Evolutionary conservation across 768 basidiomycete genomes (phyloP), one percentile per base, ranked within the genome.

Genomic region (Pluteus cervinus): DNA sequence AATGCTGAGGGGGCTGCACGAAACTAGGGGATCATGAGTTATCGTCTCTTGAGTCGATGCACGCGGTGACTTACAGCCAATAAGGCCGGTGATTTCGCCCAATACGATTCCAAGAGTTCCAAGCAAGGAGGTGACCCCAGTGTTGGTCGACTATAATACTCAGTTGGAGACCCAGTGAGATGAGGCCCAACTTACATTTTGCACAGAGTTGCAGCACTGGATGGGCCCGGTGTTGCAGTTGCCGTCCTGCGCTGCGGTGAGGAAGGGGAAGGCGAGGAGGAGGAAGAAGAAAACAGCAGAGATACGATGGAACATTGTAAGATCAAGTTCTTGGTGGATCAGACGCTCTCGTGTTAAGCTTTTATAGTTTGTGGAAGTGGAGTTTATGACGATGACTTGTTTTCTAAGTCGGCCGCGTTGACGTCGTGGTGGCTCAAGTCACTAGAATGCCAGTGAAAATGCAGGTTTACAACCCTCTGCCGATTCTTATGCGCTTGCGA

Each of bases 221-320:
- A 53, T 2, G 22, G 36, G 0, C 6, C 54, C 54, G 21, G 45
- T 46, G 39, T 46, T 49, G 46, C 53, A 52, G 20, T 46, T 41
- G 41, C 39, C 43, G 29, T 22, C 29, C 26, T 35, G 20, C 2
- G 52, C 50, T 15, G 36, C 33, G 14, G 37, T 47, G 16, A 55
- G 43, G 33, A 51, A 29, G 21, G 52, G 47, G 12, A 54, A 43
- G 42, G 43, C 50, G 36, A 50, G 29, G 36, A 53, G 23, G 14
- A 47, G 16, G 41, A 52, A 32, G 37, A 36, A 41, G 42, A 40
- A 32, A 36, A 45, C 25, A 35, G 35, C 37, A 42, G 44, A 47
- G 36, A 44, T 35, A 26, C 46, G 49, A 43, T 49, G 30, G 34
- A 52, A 46, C 53, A 55, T 55, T n/a, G n/a, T n/a, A n/a, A n/a